These are phyloP conservation scores for Conticribra weissflogii DNA, from an alignment of 108 stramenopile genomes.

Conservation along the genomic window DNA sequence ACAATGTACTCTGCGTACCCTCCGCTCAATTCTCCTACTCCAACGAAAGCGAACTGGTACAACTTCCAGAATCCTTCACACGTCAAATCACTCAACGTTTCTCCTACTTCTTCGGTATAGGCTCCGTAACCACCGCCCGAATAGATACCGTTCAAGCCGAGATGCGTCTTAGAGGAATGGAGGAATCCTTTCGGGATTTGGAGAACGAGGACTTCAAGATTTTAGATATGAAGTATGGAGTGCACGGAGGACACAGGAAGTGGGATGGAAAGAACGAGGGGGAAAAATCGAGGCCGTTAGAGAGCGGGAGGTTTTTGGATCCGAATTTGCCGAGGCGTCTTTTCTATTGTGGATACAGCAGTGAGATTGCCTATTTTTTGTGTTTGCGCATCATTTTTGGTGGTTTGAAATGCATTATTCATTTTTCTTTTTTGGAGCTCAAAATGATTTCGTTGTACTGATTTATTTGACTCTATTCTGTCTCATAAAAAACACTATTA, in stretches of 20 bases:
- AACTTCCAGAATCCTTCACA: slow-evolving; percentile 4
- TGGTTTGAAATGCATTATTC: too few species aligned
- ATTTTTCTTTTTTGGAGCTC: too few species aligned
- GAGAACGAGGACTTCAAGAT: slow-evolving; percentile 14
- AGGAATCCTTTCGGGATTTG: slow-evolving; percentile 1
- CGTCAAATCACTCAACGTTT: slow-evolving; percentile 8
- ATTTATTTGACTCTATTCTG: too few species aligned
- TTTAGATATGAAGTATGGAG: slow-evolving; percentile 12
- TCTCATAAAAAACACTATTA: background rate
- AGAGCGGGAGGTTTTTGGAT: background rate
- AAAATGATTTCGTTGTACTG: too few species aligned
- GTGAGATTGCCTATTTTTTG: slow-evolving; percentile 1
- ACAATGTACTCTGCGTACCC: slow-evolving; percentile 12
- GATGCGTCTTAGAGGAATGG: slow-evolving; percentile 15
- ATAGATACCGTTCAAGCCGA: slow-evolving; percentile 7
- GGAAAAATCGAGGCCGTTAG: background rate
- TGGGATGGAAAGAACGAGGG: background rate
- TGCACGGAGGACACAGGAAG: slow-evolving; percentile 18
- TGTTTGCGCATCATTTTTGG: background rate
- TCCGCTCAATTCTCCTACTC: background rate
- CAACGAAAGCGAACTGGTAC: background rate
- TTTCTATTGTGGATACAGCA: slow-evolving; percentile 14
- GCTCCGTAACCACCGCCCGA: background rate
- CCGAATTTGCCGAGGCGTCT: slow-evolving; percentile 5
- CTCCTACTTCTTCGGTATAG: slow-evolving; percentile 11